These are phyloP conservation scores for Termitomyces sp. DNA, from an alignment of 768 basidiomycete genomes.

Conservation along the genomic window DNA sequence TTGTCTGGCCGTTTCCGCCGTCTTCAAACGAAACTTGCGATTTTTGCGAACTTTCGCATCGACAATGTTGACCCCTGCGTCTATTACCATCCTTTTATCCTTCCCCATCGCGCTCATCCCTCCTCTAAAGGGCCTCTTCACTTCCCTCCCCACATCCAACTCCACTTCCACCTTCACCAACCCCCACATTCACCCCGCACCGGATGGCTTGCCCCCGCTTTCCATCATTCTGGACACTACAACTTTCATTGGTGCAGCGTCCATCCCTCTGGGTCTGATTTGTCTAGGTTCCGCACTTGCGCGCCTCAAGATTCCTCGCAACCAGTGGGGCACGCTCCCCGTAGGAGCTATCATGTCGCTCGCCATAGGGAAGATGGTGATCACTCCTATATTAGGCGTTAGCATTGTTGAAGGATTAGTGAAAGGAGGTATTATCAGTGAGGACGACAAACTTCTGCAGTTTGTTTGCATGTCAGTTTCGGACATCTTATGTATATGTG, in stretches of 20 bases:
- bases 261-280: constrained; percentile 48
- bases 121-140: constrained; percentile 49
- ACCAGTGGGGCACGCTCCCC: constrained; percentile 37
- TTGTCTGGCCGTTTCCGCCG: background rate
- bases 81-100: constrained; percentile 39
- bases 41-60: constrained; percentile 17
- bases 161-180: constrained; percentile 14
- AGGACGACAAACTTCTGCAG: constrained; percentile 51
- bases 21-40: background rate
- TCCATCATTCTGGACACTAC: constrained; percentile 45
- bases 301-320: constrained; percentile 43
- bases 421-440: constrained; percentile 37
- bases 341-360: constrained; percentile 49
- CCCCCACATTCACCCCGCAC: constrained; percentile 35
- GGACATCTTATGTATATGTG: background rate
- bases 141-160: constrained; percentile 23
- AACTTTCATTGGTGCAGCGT: constrained; percentile 46
- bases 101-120: constrained; percentile 45
- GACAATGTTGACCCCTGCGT: constrained; percentile 36
- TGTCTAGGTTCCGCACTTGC: constrained; percentile 55
- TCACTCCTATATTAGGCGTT: constrained; percentile 59
- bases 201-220: constrained; percentile 54
- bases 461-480: constrained; percentile 62
- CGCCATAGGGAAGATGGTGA: constrained; percentile 47
- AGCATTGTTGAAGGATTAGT: constrained; percentile 49